Evolutionary conservation across 345 rosid species (phyloP), one percentile per base, ranked within the genome.

Genomic region (Nephelium lappaceum): DNA sequence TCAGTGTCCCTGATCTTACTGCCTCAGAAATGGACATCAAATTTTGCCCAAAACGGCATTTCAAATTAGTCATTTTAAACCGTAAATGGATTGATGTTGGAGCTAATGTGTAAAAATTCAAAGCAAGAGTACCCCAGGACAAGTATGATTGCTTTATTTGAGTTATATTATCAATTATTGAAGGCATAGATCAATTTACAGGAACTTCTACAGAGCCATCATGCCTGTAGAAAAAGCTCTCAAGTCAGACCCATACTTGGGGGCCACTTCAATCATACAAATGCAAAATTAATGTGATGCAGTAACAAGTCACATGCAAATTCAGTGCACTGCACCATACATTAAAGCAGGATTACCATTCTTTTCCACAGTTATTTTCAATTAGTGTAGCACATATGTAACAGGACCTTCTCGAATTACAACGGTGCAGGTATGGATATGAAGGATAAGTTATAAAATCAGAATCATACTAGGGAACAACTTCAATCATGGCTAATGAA

Each of bases 391-490:
- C 5, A 4, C 0, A 11, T 11, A 51, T 14, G 57, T 23, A 21
- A 19, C 25, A n/a, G 27, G 27, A 60, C 27, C 4, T 21, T 60
- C 11, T 60, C 27, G 58, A 76, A 76, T 65, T 69, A 60, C 73
- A 75, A 11, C 43, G 66, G 69, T 63, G 31, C 38, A 51, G 14
- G n/a, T 5, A 75, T 16, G 73, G 27, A 23, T 23, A 66, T 58
- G 49, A 23, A 80, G 62, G 68, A 42, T 65, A 72, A 58, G 64
- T 49, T 68, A 64, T 24, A 66, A 78, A 76, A 55, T 24, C 62
- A 72, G 70, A 63, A 67, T 67, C 78, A 76, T 41, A 57, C 47
- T 76, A 53, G 21, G 39, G 67, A 80, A 74, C 70, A 84, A 79
- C 42, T 75, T 65, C 67, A 58, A 67, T 43, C 55, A 42, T 42